Evolutionary conservation across 169 alveolate genomes (phyloP), one percentile per base, ranked within the genome.

Genomic region (Blepharisma undulans): DNA sequence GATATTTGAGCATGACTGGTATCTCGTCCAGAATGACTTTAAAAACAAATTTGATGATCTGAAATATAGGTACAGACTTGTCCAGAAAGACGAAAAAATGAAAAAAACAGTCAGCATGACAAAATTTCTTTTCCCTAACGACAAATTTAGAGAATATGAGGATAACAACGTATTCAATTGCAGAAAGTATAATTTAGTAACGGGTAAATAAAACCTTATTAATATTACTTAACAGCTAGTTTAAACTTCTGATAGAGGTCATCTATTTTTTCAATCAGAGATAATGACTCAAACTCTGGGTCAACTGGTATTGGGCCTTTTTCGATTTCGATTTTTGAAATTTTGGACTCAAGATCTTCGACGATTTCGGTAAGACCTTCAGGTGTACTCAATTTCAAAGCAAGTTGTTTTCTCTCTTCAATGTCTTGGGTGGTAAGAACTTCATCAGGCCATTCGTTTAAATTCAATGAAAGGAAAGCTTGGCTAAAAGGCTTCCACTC

Each of bases 161-260:
- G 91, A 86, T 14, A 86, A 86, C n/a, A 86, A 86, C 72, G 66
- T 86, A 27, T 32, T 86, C 60, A 86, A 86, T 66, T 61, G 59
- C 29, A 86, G 91, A 25, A 60, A 34, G 72, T 27, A 22, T 21
- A 86, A 86, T 72, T 33, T 86, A 7, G 86, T 32, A 48, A 18
- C 16, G 66, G 16, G 16, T 48, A 48, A 48, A 48, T 48, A 48
- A 48, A 48, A 48, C 66, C 66, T 48, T 48, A 48, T 48, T 48
- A 48, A 48, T 48, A 48, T 48, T 48, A 48, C 66, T 48, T 48
- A 48, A 48, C 66, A 48, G 66, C 66, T 48, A 48, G 66, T 48
- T 48, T 48, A 48, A 48, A 48, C 66, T 82, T 33, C 36, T 82
- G 72, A 30, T 82, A 82, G 61, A 82, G 77, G 22, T 48, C 27